Evolutionary conservation across 2,329 filamentous ascomycete species (phyloP).

Genomic region (Curvularia eragrostidis): DNA sequence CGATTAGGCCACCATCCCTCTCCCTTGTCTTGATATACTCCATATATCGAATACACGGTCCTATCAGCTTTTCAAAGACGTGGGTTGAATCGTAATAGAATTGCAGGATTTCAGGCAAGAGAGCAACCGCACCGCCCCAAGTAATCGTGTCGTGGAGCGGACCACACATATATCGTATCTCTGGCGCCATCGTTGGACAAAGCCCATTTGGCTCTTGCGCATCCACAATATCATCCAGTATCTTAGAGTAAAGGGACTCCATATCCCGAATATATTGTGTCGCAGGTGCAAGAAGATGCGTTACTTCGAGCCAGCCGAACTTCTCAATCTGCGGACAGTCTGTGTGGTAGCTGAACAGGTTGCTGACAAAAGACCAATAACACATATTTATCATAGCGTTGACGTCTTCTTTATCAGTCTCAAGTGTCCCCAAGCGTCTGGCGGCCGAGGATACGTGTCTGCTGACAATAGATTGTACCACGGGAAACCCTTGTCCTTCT

Average conservation of each 20-base stretch:
- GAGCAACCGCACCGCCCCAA: slow-evolving; percentile 52
- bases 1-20: slow-evolving; percentile 48
- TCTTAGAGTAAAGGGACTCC: slow-evolving; percentile 57
- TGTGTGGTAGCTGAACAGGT: slow-evolving; percentile 53
- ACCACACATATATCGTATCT: slow-evolving; percentile 58
- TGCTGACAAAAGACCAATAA: slow-evolving; percentile 54
- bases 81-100: slow-evolving; percentile 52
- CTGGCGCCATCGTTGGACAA: slow-evolving; percentile 57
- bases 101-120: slow-evolving; percentile 45
- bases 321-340: slow-evolving; percentile 52
- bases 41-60: slow-evolving; percentile 51
- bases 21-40: slow-evolving; percentile 53
- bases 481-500: slow-evolving; percentile 32
- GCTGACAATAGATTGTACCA: slow-evolving; percentile 46
- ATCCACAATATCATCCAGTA: slow-evolving; percentile 57
- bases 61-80: slow-evolving; percentile 49
- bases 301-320: slow-evolving; percentile 59
- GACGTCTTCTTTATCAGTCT: slow-evolving; percentile 52
- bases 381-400: slow-evolving; percentile 54
- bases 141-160: slow-evolving; percentile 57
- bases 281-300: slow-evolving; percentile 54
- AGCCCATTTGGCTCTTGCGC: slow-evolving; percentile 55
- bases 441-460: slow-evolving; percentile 52
- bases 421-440: slow-evolving; percentile 46
- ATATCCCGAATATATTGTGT: slow-evolving; percentile 49